Conservation (phyloP, 257 asterid species). For the Lantana camara region DNA sequence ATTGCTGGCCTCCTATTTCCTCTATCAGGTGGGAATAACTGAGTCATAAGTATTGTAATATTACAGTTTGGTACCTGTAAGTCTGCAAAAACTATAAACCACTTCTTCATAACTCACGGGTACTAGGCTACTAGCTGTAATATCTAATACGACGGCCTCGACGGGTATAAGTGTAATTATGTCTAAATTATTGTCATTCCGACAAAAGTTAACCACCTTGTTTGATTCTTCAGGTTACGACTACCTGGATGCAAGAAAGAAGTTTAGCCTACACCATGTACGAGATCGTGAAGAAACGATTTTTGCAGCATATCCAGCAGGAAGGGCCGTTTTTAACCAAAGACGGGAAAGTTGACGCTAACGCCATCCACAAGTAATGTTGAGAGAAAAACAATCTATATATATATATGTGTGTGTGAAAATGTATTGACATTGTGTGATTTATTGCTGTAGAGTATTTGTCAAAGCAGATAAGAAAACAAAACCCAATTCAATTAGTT, state of each 20-base stretch:
- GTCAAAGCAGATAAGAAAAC: slow-evolving; percentile 40
- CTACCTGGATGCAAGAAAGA: slow-evolving; percentile 66
- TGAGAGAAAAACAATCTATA: too few species aligned
- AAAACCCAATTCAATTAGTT: slow-evolving; percentile 27
- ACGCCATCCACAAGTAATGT: slow-evolving; percentile 36
- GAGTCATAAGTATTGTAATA: background rate
- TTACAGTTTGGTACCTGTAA: too few species aligned
- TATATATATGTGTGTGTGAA: too few species aligned
- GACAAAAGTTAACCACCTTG: too few species aligned
- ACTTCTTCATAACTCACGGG: too few species aligned
- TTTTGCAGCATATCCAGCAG: slow-evolving; percentile 37
- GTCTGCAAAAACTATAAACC: too few species aligned
- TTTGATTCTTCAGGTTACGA: slow-evolving; percentile 37
- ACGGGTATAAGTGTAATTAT: background rate
- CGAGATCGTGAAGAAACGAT: slow-evolving; percentile 35
- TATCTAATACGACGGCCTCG: too few species aligned
- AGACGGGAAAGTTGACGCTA: slow-evolving; percentile 38
- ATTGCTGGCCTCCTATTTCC: slow-evolving; percentile 35
- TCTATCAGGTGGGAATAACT: slow-evolving; percentile 42
- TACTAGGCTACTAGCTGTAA: too few species aligned
- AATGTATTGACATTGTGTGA: background rate
- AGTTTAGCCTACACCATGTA: slow-evolving; percentile 53
- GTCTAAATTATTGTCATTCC: background rate
- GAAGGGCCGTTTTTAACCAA: slow-evolving; percentile 40
- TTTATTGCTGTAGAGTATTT: slow-evolving; percentile 41